Conservation (phyloP, 345 rosid genomes). For the Firmiana major region DNA sequence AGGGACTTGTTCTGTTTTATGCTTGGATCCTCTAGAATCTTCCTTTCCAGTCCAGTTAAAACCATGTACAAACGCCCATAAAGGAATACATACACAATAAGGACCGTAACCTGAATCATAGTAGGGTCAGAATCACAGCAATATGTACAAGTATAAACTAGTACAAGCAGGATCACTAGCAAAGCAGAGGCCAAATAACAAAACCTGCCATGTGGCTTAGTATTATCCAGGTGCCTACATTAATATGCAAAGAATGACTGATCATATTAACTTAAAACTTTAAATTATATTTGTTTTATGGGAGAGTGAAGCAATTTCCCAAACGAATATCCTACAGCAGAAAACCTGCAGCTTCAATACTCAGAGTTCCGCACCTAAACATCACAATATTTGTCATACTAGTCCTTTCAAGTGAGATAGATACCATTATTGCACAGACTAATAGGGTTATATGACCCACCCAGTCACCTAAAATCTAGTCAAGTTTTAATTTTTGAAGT, state of each 20-base stretch:
- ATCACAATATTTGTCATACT: background rate
- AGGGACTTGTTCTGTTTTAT: constrained; percentile 48
- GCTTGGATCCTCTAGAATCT: constrained; percentile 33
- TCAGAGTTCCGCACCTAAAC: background rate
- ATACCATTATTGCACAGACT: background rate
- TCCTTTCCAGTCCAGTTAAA: constrained; percentile 58
- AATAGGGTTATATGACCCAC: background rate
- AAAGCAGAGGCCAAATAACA: constrained; percentile 11
- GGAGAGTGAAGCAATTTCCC: background rate
- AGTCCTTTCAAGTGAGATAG: background rate
- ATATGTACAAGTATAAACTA: background rate
- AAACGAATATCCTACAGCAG: background rate
- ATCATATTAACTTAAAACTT: background rate
- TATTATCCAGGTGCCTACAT: background rate
- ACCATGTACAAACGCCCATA: constrained; percentile 62
- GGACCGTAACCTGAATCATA: constrained; percentile 42
- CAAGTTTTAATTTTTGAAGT: background rate
- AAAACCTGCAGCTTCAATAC: background rate
- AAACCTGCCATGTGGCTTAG: constrained; percentile 4
- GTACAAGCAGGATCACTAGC: background rate
- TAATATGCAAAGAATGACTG: background rate
- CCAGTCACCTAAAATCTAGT: background rate
- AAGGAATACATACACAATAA: constrained; percentile 54
- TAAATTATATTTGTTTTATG: background rate
- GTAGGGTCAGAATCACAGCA: background rate